Evolutionary conservation across 768 basidiomycete genomes (phyloP).

Genomic region (Leccinum aurantiacum): DNA sequence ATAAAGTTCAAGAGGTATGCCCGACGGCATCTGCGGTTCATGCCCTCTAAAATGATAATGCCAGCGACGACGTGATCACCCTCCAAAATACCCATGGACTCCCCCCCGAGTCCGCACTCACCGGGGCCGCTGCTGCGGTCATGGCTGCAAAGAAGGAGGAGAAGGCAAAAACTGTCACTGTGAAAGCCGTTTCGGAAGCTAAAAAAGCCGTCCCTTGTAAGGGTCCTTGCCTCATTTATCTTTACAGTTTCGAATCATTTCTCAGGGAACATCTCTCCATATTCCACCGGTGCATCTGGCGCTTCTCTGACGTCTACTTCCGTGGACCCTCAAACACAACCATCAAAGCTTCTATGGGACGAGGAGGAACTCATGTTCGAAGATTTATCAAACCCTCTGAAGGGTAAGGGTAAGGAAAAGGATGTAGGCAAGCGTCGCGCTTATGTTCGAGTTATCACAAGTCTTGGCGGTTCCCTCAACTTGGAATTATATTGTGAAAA

Average conservation of each 20-base stretch:
- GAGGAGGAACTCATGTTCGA: conserved; percentile 99
- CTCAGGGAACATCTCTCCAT: conserved; percentile 87
- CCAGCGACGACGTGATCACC: conserved; percentile 86
- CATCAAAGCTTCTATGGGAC: conserved; percentile 89
- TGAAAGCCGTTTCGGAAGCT: conserved; percentile 37
- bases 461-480: conserved; percentile 84
- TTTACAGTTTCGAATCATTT: conserved; percentile 3
- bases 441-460: conserved; percentile 95
- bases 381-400: conserved; percentile 74
- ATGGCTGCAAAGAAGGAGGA: conserved; percentile 37
- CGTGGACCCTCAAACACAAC: conserved; percentile 65
- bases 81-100: conserved; percentile 89
- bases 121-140: conserved; percentile 28
- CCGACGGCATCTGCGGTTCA: not conserved
- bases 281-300: conserved; percentile 85
- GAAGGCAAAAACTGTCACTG: conserved; percentile 27
- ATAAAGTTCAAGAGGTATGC: conserved; percentile 78
- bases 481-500: conserved; percentile 88
- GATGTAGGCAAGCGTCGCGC: conserved; percentile 88
- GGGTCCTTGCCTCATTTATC: conserved; percentile 19
- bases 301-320: conserved; percentile 95
- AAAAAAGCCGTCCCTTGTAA: conserved; percentile 69
- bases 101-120: conserved; percentile 52
- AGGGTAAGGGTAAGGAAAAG: conserved; percentile 91
- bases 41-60: not conserved